Evolutionary conservation across 306 rosid species (phyloP).

Genomic region (Lupinus albus): DNA sequence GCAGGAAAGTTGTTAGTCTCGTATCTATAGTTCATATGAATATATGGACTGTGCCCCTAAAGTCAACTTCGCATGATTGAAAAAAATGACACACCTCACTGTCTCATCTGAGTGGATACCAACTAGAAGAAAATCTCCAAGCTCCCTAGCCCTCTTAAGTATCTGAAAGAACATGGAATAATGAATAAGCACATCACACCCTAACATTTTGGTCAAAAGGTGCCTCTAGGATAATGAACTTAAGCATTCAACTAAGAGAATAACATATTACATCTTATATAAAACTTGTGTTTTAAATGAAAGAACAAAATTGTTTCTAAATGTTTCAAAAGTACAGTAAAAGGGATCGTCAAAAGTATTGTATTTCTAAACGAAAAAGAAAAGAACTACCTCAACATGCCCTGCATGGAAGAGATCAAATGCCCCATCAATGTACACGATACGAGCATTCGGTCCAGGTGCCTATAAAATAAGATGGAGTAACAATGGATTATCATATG

Average conservation of each 20-base stretch:
- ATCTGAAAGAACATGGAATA: slow-evolving; percentile 55
- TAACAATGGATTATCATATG: slow-evolving; percentile 4
- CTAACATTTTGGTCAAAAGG: neutral
- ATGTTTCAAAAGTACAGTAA: too few species aligned
- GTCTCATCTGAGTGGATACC: slow-evolving; percentile 83
- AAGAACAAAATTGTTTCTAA: too few species aligned
- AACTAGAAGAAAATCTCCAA: slow-evolving; percentile 92
- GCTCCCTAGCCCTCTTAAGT: slow-evolving; percentile 87
- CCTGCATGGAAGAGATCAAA: slow-evolving; percentile 99
- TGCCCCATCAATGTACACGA: slow-evolving; percentile 98
- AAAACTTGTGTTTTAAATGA: slow-evolving; percentile 19
- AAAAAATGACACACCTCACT: slow-evolving; percentile 63
- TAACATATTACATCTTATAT: slow-evolving; percentile 11
- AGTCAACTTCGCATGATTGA: neutral
- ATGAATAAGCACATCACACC: slow-evolving; percentile 18
- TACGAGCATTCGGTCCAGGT: slow-evolving; percentile 92
- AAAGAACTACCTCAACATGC: slow-evolving; percentile 97
- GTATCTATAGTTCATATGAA: slow-evolving; percentile 6
- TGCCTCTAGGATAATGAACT: slow-evolving; percentile 17
- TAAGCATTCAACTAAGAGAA: slow-evolving; percentile 25
- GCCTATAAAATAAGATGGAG: slow-evolving; percentile 60
- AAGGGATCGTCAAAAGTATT: too few species aligned
- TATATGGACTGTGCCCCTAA: neutral
- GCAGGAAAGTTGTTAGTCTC: slow-evolving; percentile 44
- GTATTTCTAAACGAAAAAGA: too few species aligned